Conservation (phyloP, 108 stramenopile genomes). For the Asterionellopsis glacialis region DNA sequence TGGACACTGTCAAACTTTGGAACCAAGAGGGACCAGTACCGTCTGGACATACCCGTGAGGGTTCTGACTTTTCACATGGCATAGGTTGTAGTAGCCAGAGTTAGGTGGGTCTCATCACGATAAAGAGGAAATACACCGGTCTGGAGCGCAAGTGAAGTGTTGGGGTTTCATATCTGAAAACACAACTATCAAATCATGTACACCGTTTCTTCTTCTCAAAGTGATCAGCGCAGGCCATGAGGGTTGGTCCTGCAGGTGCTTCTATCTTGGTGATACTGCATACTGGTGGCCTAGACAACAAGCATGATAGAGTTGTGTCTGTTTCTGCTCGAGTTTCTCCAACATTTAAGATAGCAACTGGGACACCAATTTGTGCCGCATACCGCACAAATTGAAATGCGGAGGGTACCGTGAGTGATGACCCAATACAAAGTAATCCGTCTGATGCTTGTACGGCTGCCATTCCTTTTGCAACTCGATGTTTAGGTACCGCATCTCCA, state of each 20-base stretch:
- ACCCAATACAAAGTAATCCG: slow-evolving; percentile 83
- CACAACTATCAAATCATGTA: no score
- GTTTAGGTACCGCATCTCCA: slow-evolving; percentile 78
- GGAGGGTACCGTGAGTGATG: slow-evolving; percentile 82
- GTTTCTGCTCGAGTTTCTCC: slow-evolving; percentile 86
- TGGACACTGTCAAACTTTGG: no score
- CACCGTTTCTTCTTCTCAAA: no score
- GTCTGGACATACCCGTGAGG: no score
- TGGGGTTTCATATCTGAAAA: no score
- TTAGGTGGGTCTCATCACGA: no score
- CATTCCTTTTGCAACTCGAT: slow-evolving; percentile 52
- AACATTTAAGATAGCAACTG: slow-evolving; percentile 84
- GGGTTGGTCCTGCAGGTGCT: slow-evolving; percentile 47
- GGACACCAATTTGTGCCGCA: slow-evolving; percentile 49
- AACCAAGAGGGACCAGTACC: no score
- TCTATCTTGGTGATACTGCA: slow-evolving; percentile 37
- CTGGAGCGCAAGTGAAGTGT: no score
- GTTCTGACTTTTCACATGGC: no score
- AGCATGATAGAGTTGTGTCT: slow-evolving; percentile 27
- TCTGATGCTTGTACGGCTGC: slow-evolving; percentile 70
- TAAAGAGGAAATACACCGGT: no score
- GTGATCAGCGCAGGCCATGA: slow-evolving; percentile 3
- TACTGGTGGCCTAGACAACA: no score
- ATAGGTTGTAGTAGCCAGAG: no score
- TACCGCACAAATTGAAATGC: slow-evolving; percentile 79